Evolutionary conservation across 2,329 filamentous ascomycete species (phyloP).

Genomic region (Colletotrichum magnum): DNA sequence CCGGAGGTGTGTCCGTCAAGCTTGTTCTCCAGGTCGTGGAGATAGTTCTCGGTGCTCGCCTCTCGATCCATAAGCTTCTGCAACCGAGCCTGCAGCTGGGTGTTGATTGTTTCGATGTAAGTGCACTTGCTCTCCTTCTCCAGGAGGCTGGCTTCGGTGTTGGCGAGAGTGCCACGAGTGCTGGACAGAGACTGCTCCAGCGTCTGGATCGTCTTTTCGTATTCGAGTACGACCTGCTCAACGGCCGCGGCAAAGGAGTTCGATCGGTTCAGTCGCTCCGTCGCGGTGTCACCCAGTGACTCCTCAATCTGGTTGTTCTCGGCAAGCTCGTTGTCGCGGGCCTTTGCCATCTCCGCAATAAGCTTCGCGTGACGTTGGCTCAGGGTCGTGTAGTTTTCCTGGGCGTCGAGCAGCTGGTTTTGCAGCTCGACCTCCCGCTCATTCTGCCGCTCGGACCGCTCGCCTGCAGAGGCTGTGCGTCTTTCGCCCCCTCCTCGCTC

Average conservation of each 20-base stretch:
- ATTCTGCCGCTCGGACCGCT: slow-evolving; percentile 83
- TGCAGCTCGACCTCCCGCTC: slow-evolving; percentile 92
- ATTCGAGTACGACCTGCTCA: slow-evolving; percentile 95
- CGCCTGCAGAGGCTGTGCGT: slow-evolving; percentile 68
- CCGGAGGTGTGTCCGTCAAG: slow-evolving; percentile 91
- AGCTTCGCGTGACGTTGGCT: slow-evolving; percentile 95
- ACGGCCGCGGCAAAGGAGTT: slow-evolving; percentile 97
- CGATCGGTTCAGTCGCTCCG: slow-evolving; percentile 91
- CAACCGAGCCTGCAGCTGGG: slow-evolving; percentile 89
- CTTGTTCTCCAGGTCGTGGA: slow-evolving; percentile 91
- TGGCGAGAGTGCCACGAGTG: slow-evolving; percentile 86
- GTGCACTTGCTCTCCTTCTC: slow-evolving; percentile 96
- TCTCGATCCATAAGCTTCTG: slow-evolving; percentile 95
- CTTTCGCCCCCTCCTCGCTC: slow-evolving; percentile 73
- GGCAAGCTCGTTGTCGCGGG: slow-evolving; percentile 77
- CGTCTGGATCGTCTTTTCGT: slow-evolving; percentile 97
- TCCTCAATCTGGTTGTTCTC: slow-evolving; percentile 73
- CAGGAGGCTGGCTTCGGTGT: slow-evolving; percentile 86
- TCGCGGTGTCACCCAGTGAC: slow-evolving; percentile 81
- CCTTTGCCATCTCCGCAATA: slow-evolving; percentile 92
- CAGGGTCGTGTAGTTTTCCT: slow-evolving; percentile 94
- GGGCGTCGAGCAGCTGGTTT: slow-evolving; percentile 90
- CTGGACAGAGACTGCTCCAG: slow-evolving; percentile 92
- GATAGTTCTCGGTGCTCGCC: slow-evolving; percentile 90
- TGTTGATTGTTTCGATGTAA: slow-evolving; percentile 92